Evolutionary conservation across 345 rosid genomes (phyloP).

Genomic region (Litchi chinensis): DNA sequence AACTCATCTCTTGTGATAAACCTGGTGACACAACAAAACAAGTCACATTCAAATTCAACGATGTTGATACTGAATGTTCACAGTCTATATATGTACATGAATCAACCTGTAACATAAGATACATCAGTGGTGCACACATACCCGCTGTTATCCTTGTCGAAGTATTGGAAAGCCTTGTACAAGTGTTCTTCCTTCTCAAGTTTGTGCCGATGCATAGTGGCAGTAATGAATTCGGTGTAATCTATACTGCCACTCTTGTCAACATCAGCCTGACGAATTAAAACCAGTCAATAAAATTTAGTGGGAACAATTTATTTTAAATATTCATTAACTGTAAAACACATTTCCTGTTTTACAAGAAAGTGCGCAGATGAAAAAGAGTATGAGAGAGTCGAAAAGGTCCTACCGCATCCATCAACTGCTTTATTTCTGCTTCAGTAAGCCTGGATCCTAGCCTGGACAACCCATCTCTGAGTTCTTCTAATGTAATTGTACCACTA

Average conservation of each 20-base stretch:
- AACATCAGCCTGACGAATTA: constrained; percentile 75
- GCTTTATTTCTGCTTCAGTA: constrained; percentile 69
- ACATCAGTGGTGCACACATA: constrained; percentile 28
- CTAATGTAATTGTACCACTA: constrained; percentile 81
- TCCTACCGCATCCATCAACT: constrained; percentile 96
- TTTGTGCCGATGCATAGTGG: constrained; percentile 82
- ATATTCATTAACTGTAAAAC: not conserved
- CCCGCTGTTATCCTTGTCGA: constrained; percentile 89
- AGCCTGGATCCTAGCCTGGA: constrained; percentile 81
- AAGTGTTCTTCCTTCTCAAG: constrained; percentile 83
- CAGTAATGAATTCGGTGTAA: constrained; percentile 84
- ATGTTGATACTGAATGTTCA: not conserved
- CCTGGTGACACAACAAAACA: constrained; percentile 28
- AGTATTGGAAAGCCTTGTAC: constrained; percentile 65
- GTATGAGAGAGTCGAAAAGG: constrained; percentile 3
- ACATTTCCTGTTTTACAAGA: not conserved
- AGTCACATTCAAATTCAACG: not conserved
- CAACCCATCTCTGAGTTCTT: constrained; percentile 74
- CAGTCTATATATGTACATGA: not conserved
- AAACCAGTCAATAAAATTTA: constrained; percentile 1
- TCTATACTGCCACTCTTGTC: constrained; percentile 84
- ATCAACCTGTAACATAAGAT: not conserved
- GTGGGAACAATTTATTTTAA: not conserved
- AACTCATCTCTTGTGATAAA: constrained; percentile 89
- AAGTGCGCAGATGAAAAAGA: not conserved